These are phyloP conservation scores for Fusarium pseudograminearum DNA, from an alignment of 2,329 filamentous ascomycete species.

Conservation along the genomic window DNA sequence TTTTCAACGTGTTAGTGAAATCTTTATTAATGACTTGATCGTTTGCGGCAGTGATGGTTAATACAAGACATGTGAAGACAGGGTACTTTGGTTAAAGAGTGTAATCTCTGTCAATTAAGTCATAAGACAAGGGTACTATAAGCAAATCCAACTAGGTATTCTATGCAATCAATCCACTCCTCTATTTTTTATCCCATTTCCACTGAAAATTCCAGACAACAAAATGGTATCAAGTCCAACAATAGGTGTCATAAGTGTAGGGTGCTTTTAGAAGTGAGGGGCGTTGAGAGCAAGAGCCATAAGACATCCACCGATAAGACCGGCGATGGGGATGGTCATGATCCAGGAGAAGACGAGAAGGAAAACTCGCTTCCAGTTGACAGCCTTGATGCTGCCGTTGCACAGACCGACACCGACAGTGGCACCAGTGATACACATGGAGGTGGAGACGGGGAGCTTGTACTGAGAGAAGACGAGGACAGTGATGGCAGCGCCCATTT, in stretches of 20 bases:
- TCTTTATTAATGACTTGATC: too few relatives aligned
- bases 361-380: slow-evolving; percentile 80
- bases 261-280: slow-evolving; percentile 50
- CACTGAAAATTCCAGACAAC: background rate
- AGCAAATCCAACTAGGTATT: slow-evolving; percentile 18
- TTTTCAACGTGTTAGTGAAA: accelerated
- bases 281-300: slow-evolving; percentile 58
- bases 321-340: slow-evolving; percentile 59
- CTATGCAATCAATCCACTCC: slow-evolving; percentile 24
- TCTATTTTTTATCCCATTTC: slow-evolving; percentile 22
- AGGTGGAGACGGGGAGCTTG: slow-evolving; percentile 80
- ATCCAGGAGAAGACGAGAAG: slow-evolving; percentile 74
- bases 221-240: slow-evolving; percentile 12
- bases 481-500: slow-evolving; percentile 82
- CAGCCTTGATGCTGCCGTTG: slow-evolving; percentile 77
- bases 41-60: accelerated
- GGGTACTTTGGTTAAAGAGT: background rate
- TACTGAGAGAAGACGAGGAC: slow-evolving; percentile 81
- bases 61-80: background rate
- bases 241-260: slow-evolving; percentile 11
- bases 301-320: slow-evolving; percentile 55
- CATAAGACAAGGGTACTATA: slow-evolving; percentile 16
- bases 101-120: slow-evolving; percentile 36
- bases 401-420: slow-evolving; percentile 83
- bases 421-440: slow-evolving; percentile 84